Conservation (phyloP, 345 rosid species). For the Diplotaxis tenuifolia region DNA sequence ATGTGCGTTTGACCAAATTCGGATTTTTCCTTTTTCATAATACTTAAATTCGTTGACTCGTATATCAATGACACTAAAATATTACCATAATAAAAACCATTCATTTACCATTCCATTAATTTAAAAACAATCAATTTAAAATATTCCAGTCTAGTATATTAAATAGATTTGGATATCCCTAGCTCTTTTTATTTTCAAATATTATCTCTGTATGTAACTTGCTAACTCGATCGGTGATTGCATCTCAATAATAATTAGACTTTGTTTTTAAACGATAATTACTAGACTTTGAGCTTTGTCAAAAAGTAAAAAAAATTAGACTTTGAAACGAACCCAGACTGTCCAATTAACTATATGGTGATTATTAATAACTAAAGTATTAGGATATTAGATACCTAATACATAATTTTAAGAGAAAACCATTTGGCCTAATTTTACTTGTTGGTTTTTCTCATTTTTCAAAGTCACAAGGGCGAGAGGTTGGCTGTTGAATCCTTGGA, state of each 20-base stretch:
- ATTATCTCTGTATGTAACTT: neutral
- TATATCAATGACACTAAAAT: neutral
- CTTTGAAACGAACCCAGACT: neutral
- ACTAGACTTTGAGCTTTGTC: no score
- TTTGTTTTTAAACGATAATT: no score
- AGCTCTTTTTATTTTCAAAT: neutral
- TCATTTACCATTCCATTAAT: neutral
- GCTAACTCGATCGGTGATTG: neutral
- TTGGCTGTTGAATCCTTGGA: constrained; percentile 3
- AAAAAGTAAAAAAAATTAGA: no score
- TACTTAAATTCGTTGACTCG: neutral
- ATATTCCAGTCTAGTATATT: neutral
- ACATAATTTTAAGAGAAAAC: neutral
- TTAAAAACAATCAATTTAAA: neutral
- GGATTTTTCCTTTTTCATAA: neutral
- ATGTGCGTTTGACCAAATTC: neutral
- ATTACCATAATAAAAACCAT: neutral
- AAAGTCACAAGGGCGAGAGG: constrained; percentile 15
- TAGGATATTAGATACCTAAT: neutral
- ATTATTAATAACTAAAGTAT: neutral
- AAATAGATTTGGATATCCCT: neutral
- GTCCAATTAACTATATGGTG: neutral
- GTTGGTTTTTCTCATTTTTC: neutral
- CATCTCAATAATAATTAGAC: no score
- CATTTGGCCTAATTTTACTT: neutral